Evolutionary conservation across 345 rosid genomes (phyloP), one percentile per base, ranked within the genome.

Genomic region (Boechera divaricarpa): DNA sequence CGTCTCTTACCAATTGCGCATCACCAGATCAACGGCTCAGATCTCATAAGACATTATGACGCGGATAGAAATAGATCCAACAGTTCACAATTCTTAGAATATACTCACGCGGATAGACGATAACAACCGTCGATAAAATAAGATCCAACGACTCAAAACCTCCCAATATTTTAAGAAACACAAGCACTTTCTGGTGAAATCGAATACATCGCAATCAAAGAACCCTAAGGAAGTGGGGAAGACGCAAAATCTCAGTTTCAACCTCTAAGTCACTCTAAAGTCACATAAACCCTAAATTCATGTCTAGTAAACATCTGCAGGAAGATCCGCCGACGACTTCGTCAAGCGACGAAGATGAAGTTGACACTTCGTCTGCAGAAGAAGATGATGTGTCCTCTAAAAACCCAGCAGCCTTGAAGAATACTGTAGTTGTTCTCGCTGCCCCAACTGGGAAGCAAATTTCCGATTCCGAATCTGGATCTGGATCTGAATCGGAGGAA

Each of bases 391-490:
- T 21, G 26, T 18, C 73, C 7, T 36, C 73, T 3, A 41, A 3
- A 44, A 80, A 5, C 29, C 28, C n/a, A 12, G 16, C 16, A 9
- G 16, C 51, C 6, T 8, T 6, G 33, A 74, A 61, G 55, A 77
- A 69, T 9, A 41, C 51, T 21, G 36, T 57, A 38, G 1, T 56
- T 45, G 2, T 41, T 39, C 61, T 47, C 64, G 3, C 42, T 36
- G 10, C 31, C 6, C 0, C 29, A 42, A 29, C 21, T 52, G 60
- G 47, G 59, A 49, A 24, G 49, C 63, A 26, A 32, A 70, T 18
- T 21, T 69, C 82, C 18, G 79, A 69, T 38, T 45, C 82, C 18
- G 79, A 48, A 12, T 62, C 82, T 29, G 82, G 61, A 39, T 45
- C 82, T 15, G 79, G 38, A 12, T 62, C 82, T 29, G 82, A 55